Percentiles rank a stretch among this genome's conserved stretches.
Conservation (phyloP, 371 early-diverging fungal genomes). For the Rhizopus sp. region DNA sequence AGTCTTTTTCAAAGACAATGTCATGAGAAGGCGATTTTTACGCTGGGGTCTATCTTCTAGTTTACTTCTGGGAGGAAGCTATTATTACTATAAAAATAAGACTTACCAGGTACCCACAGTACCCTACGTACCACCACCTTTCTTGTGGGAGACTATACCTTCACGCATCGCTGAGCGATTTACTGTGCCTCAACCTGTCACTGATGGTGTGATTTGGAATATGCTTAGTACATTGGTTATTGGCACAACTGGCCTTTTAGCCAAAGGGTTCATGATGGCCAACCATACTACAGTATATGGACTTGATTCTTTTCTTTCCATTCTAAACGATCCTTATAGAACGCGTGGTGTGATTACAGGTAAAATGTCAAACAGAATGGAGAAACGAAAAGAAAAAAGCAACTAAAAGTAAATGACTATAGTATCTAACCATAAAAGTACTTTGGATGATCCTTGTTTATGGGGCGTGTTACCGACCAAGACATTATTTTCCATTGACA, state of each 20-base stretch:
- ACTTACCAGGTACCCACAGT: conserved; percentile 3
- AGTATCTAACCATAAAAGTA: conserved; percentile 56
- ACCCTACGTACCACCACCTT: conserved; percentile 32
- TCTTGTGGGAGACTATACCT: conserved; percentile 42
- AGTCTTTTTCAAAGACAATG: conserved; percentile 2
- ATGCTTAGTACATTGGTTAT: conserved; percentile 45
- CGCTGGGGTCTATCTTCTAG: conserved; percentile 4
- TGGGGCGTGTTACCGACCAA: conserved; percentile 76
- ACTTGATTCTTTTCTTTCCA: conserved; percentile 57
- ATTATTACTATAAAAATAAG: conserved; percentile 14
- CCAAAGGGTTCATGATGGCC: conserved; percentile 58
- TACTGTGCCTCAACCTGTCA: conserved; percentile 15
- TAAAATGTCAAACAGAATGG: conserved; percentile 19
- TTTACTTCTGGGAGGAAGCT: conserved; percentile 14
- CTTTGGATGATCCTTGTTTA: conserved; percentile 82
- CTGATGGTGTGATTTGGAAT: conserved; percentile 50
- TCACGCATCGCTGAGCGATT: conserved; percentile 30
- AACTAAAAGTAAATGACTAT: background rate
- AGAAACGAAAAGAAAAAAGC: background rate
- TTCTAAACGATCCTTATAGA: conserved; percentile 60
- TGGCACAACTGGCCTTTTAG: conserved; percentile 42
- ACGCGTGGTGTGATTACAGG: conserved; percentile 68
- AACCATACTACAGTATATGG: conserved; percentile 57
- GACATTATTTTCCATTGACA: conserved; percentile 45
- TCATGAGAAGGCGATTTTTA: background rate